phyloP scores from a whole-genome alignment of 441 rosid species.

The California macrophylla region DNA sequence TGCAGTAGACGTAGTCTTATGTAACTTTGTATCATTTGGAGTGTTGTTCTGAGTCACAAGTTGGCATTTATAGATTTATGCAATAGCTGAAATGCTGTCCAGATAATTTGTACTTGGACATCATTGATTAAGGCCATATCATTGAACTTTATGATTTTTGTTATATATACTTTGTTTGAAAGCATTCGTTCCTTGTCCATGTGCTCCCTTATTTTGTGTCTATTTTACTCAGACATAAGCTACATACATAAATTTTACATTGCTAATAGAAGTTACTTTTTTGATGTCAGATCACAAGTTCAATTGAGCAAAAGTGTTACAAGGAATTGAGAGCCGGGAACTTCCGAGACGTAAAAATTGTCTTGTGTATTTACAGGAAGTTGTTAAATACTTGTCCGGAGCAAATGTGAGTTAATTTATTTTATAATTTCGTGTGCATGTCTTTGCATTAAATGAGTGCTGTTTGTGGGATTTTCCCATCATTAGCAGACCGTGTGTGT shows the following conservation, averaged over 20 bases:
- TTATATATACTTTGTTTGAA: neutral
- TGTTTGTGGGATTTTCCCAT: neutral
- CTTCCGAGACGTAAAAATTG: constrained; percentile 71
- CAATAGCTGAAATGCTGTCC: neutral
- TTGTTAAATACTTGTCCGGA: constrained; percentile 69
- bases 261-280: neutral
- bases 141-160: neutral
- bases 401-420: constrained; percentile 62
- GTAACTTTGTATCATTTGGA: neutral
- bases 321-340: constrained; percentile 76
- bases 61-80: neutral
- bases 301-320: constrained; percentile 75
- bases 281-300: constrained; percentile 50
- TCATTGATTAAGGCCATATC: neutral
- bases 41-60: neutral
- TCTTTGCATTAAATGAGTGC: neutral
- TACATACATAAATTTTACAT: neutral
- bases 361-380: constrained; percentile 64
- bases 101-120: neutral
- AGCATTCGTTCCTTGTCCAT: neutral
- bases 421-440: neutral
- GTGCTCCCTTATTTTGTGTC: neutral
- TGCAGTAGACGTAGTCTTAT: too few species aligned
- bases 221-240: neutral
- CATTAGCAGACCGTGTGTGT: neutral